Conservation (phyloP, 1,139 yeast genomes). For the Zygoascus sp. region DNA sequence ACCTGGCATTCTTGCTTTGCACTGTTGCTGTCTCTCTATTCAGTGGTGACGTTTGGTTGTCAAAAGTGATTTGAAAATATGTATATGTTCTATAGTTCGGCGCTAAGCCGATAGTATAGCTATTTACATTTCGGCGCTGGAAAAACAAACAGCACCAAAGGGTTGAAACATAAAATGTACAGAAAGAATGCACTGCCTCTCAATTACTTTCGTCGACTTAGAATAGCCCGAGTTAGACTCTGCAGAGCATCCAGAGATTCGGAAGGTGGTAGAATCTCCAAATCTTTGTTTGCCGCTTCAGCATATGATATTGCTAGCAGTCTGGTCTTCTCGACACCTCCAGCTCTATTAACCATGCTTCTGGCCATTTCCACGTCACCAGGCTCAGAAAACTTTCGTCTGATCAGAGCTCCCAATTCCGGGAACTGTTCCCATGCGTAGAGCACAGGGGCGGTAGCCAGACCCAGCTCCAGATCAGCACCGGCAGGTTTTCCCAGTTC, state of each 20-base stretch:
- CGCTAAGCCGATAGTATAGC: slow-evolving; percentile 1
- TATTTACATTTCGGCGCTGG: not conserved
- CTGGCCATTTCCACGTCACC: slow-evolving; percentile 86
- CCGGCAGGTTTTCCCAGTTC: slow-evolving; percentile 92
- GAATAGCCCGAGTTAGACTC: slow-evolving; percentile 73
- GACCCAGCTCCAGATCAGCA: slow-evolving; percentile 88
- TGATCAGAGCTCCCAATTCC: slow-evolving; percentile 75
- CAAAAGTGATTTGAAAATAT: not conserved
- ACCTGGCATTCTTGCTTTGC: too few relatives aligned
- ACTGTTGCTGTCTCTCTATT: too few relatives aligned
- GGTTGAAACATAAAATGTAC: too few relatives aligned
- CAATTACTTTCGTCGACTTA: slow-evolving; percentile 74
- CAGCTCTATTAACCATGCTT: slow-evolving; percentile 60
- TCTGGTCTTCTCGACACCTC: slow-evolving; percentile 75
- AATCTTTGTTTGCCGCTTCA: slow-evolving; percentile 64
- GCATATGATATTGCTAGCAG: slow-evolving; percentile 76
- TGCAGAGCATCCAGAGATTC: slow-evolving; percentile 87
- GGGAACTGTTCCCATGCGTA: slow-evolving; percentile 92
- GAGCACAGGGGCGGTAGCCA: slow-evolving; percentile 95
- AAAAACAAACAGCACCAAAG: too few relatives aligned
- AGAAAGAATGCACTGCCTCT: too few relatives aligned
- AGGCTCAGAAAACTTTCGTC: slow-evolving; percentile 69
- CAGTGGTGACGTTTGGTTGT: not conserved
- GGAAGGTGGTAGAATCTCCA: slow-evolving; percentile 70
- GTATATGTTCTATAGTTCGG: not conserved